phyloP scores from a whole-genome alignment of 1,139 yeast genomes.

The Yamadazyma membranifaciens region DNA sequence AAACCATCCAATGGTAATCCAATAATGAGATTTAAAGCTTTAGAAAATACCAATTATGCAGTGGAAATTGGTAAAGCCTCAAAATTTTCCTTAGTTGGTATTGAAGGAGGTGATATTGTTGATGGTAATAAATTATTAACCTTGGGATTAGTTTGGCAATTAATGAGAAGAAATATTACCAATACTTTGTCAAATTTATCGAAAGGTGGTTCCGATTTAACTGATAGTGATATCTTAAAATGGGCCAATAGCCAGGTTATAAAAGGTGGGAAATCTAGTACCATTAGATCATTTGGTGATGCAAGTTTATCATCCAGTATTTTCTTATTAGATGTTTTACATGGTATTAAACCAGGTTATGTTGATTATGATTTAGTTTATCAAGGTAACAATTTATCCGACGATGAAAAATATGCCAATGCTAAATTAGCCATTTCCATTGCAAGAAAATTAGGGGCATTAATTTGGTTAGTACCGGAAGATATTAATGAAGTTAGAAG shows the following conservation, averaged over 20 bases:
- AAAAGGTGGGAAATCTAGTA: slow-evolving; percentile 74
- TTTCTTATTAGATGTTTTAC: slow-evolving; percentile 82
- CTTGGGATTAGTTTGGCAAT: slow-evolving; percentile 97
- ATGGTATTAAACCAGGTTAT: slow-evolving; percentile 95
- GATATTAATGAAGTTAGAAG: slow-evolving; percentile 96
- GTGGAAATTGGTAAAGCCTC: slow-evolving; percentile 94
- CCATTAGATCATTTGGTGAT: slow-evolving; percentile 84
- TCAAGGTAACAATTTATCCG: slow-evolving; percentile 59
- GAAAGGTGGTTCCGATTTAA: slow-evolving; percentile 61
- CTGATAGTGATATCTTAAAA: slow-evolving; percentile 81
- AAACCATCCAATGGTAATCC: slow-evolving; percentile 71
- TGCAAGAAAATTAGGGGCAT: slow-evolving; percentile 96
- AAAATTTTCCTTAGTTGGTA: slow-evolving; percentile 91
- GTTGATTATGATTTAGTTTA: slow-evolving; percentile 92
- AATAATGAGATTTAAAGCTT: slow-evolving; percentile 85
- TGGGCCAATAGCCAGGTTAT: slow-evolving; percentile 90
- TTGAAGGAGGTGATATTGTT: slow-evolving; percentile 95
- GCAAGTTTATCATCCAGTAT: slow-evolving; percentile 71
- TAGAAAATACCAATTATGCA: slow-evolving; percentile 94
- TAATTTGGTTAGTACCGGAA: slow-evolving; percentile 99
- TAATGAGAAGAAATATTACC: slow-evolving; percentile 94
- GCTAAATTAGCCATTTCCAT: slow-evolving; percentile 97
- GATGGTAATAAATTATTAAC: slow-evolving; percentile 91
- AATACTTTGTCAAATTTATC: slow-evolving; percentile 74
- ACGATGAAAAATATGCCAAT: slow-evolving; percentile 87